Evolutionary conservation across 2,329 filamentous ascomycete species (phyloP), one percentile per base, ranked within the genome.

Genomic region (Neonectria ditissima): DNA sequence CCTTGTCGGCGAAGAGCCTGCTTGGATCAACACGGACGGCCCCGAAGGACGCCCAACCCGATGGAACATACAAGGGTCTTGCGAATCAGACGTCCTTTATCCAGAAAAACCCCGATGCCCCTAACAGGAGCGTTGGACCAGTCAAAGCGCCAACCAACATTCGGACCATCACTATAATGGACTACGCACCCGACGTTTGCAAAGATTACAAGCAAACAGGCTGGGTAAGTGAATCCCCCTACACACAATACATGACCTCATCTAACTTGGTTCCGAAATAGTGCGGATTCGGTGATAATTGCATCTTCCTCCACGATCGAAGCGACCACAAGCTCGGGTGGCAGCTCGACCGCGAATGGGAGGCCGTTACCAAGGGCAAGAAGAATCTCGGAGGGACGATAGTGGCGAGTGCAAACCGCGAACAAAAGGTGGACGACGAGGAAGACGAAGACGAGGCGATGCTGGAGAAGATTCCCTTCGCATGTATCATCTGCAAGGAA

Each of bases 261-360:
- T 50, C 47, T 50, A 50, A 50, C 47, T 20, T 13, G 0, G 75
- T 75, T 68, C 14, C 3, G 28, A 48, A 48, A 50, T 10, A 50
- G 47, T 80, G 77, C 41, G 77, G 77, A 0, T 79, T 72, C 13
- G 75, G 75, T 0, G 76, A 78, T 11, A 68, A 92, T 81, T 22
- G 89, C 82, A 97, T 94, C 74, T 96, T 90, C 75, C 75, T 93
- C 0, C 92, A 96, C 74, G 88, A 88, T 5, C 83, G 92, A 62
- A 90, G 92, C 73, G 91, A 93, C 77, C 91, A 93, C 75, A 93
- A 95, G 72, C 91, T 94, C 76, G 96, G 96, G 3, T 99, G 96
- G 96, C 93, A 98, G 77, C 84, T 99, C 5, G 96, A 99, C 78
- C 86, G 87, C 55, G 95, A 98, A 52, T 99, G 96, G 96, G 96